Evolutionary conservation across 768 basidiomycete genomes (phyloP).

Genomic region (Rhizopogon vulgaris): DNA sequence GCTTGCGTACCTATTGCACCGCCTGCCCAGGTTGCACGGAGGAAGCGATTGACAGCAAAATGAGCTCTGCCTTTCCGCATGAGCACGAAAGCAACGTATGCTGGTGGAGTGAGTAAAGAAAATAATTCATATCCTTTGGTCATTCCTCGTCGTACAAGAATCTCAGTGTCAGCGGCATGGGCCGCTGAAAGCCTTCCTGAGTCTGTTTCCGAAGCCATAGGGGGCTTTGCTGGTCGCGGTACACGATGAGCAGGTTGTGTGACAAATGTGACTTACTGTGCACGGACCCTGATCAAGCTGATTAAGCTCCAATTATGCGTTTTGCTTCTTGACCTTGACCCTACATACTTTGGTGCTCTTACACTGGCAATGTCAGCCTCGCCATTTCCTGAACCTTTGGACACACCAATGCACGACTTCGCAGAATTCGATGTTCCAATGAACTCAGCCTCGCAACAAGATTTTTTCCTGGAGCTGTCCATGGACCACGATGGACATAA

Average conservation of each 20-base stretch:
- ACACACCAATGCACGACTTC: slow-evolving; percentile 63
- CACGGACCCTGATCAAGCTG: slow-evolving; percentile 26
- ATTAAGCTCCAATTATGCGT: slow-evolving; percentile 3
- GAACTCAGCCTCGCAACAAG: slow-evolving; percentile 39
- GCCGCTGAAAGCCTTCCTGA: slow-evolving; percentile 12
- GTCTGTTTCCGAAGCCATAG: slow-evolving; percentile 11
- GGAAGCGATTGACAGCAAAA: slow-evolving; percentile 52
- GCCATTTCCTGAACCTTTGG: slow-evolving; percentile 42
- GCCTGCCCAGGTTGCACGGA: slow-evolving; percentile 71
- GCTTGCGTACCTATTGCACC: slow-evolving; percentile 47
- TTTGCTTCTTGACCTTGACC: slow-evolving; percentile 10
- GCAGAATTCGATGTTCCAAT: slow-evolving; percentile 56
- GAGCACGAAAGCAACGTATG: slow-evolving; percentile 49
- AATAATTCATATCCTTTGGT: slow-evolving; percentile 61
- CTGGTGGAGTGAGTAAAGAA: slow-evolving; percentile 58
- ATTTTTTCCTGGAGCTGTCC: slow-evolving; percentile 44
- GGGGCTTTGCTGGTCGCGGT: background rate
- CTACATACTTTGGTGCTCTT: slow-evolving; percentile 7
- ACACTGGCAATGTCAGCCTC: slow-evolving; percentile 20
- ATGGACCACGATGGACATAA: slow-evolving; percentile 55
- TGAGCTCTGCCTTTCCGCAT: slow-evolving; percentile 48
- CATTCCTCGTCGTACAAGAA: slow-evolving; percentile 61
- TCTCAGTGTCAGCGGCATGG: slow-evolving; percentile 54
- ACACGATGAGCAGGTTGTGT: background rate
- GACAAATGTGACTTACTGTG: slow-evolving; percentile 18